A percentile compares a stretch with the other conserved stretches of the same genome.
phyloP scores from a whole-genome alignment of 495 filamentous ascomycete species.

The Aspergillus leporis region DNA sequence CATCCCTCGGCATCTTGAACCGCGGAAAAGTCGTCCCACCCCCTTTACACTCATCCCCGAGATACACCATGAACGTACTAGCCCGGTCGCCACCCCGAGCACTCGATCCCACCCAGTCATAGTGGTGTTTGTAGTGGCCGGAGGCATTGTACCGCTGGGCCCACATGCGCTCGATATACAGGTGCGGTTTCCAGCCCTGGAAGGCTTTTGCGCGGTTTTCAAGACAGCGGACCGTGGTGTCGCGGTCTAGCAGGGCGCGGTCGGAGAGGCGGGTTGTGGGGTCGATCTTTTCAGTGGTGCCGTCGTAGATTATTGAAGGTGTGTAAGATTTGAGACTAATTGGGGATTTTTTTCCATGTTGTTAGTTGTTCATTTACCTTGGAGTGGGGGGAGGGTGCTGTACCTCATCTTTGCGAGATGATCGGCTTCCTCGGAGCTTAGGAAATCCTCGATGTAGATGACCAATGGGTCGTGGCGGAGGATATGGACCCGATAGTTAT shows the following conservation, averaged over 20 bases:
- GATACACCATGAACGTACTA: conserved; percentile 65
- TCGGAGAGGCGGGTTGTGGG: conserved; percentile 54
- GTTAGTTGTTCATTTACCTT: conserved; percentile 11
- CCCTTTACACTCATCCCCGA: conserved; percentile 57
- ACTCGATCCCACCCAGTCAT: conserved; percentile 54
- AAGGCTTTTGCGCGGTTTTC: conserved; percentile 67
- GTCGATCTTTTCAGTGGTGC: conserved; percentile 44
- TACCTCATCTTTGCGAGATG: conserved; percentile 55
- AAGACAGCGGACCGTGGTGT: conserved; percentile 64
- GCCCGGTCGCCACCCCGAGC: conserved; percentile 46
- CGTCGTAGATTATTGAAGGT: conserved; percentile 56
- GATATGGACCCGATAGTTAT: conserved; percentile 41
- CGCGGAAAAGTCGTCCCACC: conserved; percentile 64
- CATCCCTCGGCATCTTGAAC: conserved; percentile 39
- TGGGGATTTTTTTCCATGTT: not conserved
- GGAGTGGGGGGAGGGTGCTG: conserved; percentile 1
- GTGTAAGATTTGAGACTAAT: conserved; percentile 30
- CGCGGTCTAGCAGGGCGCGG: conserved; percentile 58
- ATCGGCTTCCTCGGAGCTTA: conserved; percentile 47
- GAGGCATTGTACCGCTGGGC: conserved; percentile 58
- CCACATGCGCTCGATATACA: conserved; percentile 63
- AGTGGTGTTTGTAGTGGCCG: conserved; percentile 61
- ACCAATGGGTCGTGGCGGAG: conserved; percentile 53
- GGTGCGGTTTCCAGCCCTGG: conserved; percentile 63
- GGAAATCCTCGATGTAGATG: conserved; percentile 58